Evolutionary conservation across 768 basidiomycete species (phyloP).

Genomic region (Rhizopogon vulgaris): DNA sequence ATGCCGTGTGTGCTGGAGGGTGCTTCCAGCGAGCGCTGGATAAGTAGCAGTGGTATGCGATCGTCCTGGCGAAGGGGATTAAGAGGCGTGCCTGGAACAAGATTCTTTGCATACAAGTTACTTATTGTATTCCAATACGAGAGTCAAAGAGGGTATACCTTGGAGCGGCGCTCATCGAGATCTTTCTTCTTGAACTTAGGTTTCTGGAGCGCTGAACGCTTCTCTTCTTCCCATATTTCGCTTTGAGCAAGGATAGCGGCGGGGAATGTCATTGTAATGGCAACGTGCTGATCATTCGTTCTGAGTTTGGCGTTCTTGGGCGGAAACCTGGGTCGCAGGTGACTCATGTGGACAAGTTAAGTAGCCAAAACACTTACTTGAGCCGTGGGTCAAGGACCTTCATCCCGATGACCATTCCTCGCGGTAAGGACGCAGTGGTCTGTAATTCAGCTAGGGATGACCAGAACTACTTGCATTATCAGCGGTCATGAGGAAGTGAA

Average conservation of each 20-base stretch:
- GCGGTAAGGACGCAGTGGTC: constrained; percentile 59
- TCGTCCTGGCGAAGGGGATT: constrained; percentile 68
- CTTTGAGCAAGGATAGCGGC: constrained; percentile 53
- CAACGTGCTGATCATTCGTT: constrained; percentile 20
- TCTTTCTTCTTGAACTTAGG: constrained; percentile 79
- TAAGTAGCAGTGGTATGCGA: constrained; percentile 75
- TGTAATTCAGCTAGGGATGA: constrained; percentile 51
- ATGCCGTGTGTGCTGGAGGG: constrained; percentile 35
- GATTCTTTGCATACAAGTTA: constrained; percentile 41
- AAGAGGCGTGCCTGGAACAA: constrained; percentile 73
- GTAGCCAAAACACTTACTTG: constrained; percentile 43
- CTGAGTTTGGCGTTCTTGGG: constrained; percentile 63
- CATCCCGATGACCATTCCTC: constrained; percentile 74
- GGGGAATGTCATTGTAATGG: constrained; percentile 39
- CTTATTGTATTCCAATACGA: not conserved
- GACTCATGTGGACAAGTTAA: not conserved
- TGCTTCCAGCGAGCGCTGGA: constrained; percentile 69
- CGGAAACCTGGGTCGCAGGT: constrained; percentile 56
- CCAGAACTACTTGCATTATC: constrained; percentile 38
- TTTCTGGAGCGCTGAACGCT: constrained; percentile 34
- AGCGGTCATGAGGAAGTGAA: not conserved
- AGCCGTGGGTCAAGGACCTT: constrained; percentile 83
- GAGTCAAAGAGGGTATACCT: constrained; percentile 38
- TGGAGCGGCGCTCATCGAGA: constrained; percentile 73
- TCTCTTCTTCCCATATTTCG: constrained; percentile 66